Percentiles rank a stretch among this genome's conserved stretches.
Evolutionary conservation across 2,329 filamentous ascomycete genomes (phyloP).

Genomic region (Arthrobotrys sinensis): DNA sequence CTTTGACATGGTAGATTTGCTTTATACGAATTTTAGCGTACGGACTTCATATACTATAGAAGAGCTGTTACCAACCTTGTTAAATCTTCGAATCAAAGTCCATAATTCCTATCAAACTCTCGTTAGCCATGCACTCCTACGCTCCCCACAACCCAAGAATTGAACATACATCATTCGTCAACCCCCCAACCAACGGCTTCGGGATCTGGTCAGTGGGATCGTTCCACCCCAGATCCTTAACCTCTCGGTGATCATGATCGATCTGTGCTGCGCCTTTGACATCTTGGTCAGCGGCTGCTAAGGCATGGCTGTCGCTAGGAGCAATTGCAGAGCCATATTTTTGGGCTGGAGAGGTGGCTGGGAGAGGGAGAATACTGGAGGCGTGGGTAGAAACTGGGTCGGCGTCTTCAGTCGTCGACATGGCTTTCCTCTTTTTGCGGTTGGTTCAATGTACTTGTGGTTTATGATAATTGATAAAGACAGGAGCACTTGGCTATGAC

Average conservation of each 20-base stretch:
- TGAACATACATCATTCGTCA: slow-evolving; percentile 71
- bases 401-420: slow-evolving; percentile 52
- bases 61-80: slow-evolving; percentile 71
- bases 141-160: neutral
- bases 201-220: slow-evolving; percentile 70
- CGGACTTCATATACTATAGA: neutral
- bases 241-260: slow-evolving; percentile 67
- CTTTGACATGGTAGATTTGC: slow-evolving; percentile 78
- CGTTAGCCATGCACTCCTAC: neutral
- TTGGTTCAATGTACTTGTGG: neutral
- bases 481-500: neutral
- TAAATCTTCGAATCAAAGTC: slow-evolving; percentile 76
- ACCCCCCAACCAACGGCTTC: slow-evolving; percentile 73
- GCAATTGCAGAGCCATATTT: slow-evolving; percentile 58
- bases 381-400: slow-evolving; percentile 56
- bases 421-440: neutral
- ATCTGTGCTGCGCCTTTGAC: slow-evolving; percentile 68
- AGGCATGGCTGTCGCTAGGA: slow-evolving; percentile 68
- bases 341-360: slow-evolving; percentile 49
- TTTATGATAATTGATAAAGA: neutral
- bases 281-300: slow-evolving; percentile 66
- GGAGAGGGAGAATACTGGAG: slow-evolving; percentile 60
- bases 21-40: slow-evolving; percentile 70
- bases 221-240: slow-evolving; percentile 75
- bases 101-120: slow-evolving; percentile 72